These are phyloP conservation scores for Cladosporium oxysporum DNA, from an alignment of 2,329 filamentous ascomycete genomes.

Conservation along the genomic window DNA sequence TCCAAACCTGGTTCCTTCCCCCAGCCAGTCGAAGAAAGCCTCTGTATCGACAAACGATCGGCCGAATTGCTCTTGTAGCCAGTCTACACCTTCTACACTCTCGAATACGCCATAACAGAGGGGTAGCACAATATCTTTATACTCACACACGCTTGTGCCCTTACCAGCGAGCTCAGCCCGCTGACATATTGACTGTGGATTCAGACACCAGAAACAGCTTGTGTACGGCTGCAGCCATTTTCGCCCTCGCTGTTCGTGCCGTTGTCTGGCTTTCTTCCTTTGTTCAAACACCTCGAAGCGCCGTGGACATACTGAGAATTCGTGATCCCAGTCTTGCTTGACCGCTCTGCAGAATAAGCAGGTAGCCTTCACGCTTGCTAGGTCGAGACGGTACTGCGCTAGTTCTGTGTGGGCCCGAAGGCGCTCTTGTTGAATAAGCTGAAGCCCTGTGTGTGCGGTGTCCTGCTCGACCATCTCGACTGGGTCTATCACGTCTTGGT, in stretches of 20 bases:
- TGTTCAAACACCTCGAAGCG: background rate
- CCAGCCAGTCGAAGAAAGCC: background rate
- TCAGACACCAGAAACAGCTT: constrained; percentile 4
- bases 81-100: background rate
- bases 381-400: background rate
- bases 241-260: background rate
- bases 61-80: background rate
- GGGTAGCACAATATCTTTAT: background rate
- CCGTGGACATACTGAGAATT: background rate
- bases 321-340: background rate
- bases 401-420: background rate
- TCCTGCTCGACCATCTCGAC: background rate
- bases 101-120: constrained; percentile 3
- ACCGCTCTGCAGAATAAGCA: background rate
- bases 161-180: background rate
- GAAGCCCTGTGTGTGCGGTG: background rate
- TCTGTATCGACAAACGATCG: background rate
- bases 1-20: background rate
- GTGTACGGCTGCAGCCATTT: constrained; percentile 10
- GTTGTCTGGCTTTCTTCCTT: background rate
- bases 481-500: background rate
- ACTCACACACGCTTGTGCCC: background rate
- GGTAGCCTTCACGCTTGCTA: background rate
- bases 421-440: background rate
- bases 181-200: background rate